Evolutionary conservation across 1,284 basidiomycete species (phyloP), one percentile per base, ranked within the genome.

Genomic region (Microbotryomycetes sp.): DNA sequence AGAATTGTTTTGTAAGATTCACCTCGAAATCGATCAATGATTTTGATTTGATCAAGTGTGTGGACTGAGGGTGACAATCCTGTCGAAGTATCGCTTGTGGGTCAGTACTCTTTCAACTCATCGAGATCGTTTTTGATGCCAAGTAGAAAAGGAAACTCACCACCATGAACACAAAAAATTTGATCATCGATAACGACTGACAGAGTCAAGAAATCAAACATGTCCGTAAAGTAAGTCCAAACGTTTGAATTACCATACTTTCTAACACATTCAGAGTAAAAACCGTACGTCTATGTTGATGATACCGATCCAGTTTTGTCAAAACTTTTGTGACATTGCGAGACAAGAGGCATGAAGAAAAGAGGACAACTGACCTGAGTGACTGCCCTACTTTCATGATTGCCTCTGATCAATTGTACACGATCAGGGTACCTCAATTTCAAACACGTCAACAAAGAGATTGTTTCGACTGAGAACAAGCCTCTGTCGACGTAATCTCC

Each of bases 211-310:
- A 94, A 98, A 81, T 99, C 96, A 77, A 99, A 99, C 96, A 99
- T 97, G 79, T 99, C 96, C 64, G 96, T 98, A 74, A 98, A 98
- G 77, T 97, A 97, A 45, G 91, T 93, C 96, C 96, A 99, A 46
- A 97, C 94, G 71, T 90, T 88, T 28, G 67, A 92, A 86, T 3
- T 88, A 61, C 93, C 94, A 74, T 99, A 99, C 79, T 99, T 99
- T 54, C 94, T 84, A 48, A 92, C 86, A 74, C 96, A 98, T 81
- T 99, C 96, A 32, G 92, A 89, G 78, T 99, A 99, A 80, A 99
- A 99, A 16, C 96, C 96, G 75, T 98, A 99, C 22, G 92, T 96
- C 92, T 98, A 77, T 59, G 60, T 62, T 51, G 45, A n/a, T n/a
- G n/a, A n/a, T n/a, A n/a, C n/a, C n/a, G n/a, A n/a, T n/a, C n/a